These are phyloP conservation scores for Telopea speciosissima DNA, from an alignment of 177 flowering plant species.

Conservation along the genomic window DNA sequence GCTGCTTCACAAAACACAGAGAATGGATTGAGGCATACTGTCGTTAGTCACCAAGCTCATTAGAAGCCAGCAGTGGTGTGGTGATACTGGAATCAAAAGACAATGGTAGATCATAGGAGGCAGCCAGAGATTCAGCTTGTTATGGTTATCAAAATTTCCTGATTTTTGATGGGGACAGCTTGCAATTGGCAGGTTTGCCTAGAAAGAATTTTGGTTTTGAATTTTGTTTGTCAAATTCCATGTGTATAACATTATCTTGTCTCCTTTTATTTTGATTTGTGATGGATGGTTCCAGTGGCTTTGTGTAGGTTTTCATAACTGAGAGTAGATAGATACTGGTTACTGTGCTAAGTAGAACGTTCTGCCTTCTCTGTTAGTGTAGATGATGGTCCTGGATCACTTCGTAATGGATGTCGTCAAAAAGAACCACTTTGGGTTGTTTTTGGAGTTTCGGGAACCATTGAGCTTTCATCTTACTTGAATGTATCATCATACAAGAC, in stretches of 20 bases:
- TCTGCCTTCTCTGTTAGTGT: not conserved
- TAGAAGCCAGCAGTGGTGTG: not conserved
- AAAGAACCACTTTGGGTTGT: constrained; percentile 86
- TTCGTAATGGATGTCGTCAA: constrained; percentile 61
- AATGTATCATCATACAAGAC: constrained; percentile 75
- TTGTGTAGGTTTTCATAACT: not conserved
- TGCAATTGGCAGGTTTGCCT: not conserved
- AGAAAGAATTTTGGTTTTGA: not conserved
- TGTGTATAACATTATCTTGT: not conserved
- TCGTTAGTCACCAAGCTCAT: not conserved
- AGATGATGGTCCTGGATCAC: constrained; percentile 92
- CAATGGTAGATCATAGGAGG: not conserved
- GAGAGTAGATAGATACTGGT: not conserved
- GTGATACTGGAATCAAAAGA: not conserved
- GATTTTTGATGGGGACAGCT: not conserved
- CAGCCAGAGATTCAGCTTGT: not conserved
- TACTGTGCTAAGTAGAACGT: not conserved
- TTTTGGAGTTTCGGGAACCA: constrained; percentile 76
- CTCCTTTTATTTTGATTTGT: not conserved
- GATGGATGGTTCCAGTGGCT: not conserved
- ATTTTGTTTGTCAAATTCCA: not conserved
- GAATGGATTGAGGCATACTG: not conserved
- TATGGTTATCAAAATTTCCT: not conserved
- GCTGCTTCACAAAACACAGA: not conserved
- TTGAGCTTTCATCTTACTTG: constrained; percentile 52